Evolutionary conservation across 768 basidiomycete species (phyloP).

Genomic region (Serendipita vermifera): DNA sequence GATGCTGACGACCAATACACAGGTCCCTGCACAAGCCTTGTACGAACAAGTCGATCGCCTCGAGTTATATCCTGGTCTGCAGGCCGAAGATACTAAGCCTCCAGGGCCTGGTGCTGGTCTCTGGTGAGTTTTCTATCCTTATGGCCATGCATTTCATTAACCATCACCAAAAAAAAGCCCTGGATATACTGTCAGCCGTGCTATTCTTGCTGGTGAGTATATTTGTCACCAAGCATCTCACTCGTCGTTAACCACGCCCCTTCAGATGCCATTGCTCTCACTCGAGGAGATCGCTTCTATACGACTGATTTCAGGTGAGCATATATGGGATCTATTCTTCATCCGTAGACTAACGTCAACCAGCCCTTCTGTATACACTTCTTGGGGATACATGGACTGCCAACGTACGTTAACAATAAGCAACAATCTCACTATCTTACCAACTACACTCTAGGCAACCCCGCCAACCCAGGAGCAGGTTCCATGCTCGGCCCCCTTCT

Average conservation of each 20-base stretch:
- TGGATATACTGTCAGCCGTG: conserved; percentile 64
- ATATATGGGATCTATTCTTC: too few species aligned
- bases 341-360: too few species aligned
- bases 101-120: conserved; percentile 68
- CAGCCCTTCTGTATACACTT: conserved; percentile 55
- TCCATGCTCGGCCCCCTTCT: conserved; percentile 31
- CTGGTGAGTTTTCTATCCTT: too few species aligned
- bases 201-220: conserved; percentile 43
- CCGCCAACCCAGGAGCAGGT: conserved; percentile 59
- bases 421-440: too few species aligned
- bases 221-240: neutral
- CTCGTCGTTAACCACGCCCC: neutral
- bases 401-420: too few species aligned
- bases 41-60: conserved; percentile 65
- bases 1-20: neutral
- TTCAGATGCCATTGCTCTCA: conserved; percentile 74
- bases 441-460: too few species aligned
- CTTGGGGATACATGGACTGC: conserved; percentile 78
- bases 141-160: too few species aligned
- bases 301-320: conserved; percentile 74
- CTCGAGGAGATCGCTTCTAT: conserved; percentile 72
- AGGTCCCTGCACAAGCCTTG: conserved; percentile 56
- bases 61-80: conserved; percentile 70
- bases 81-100: conserved; percentile 66
- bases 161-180: too few species aligned